Percentiles rank a stretch among this genome's conserved stretches.
phyloP scores from a whole-genome alignment of 495 filamentous ascomycete genomes.

The Rhizodiscina lignyota region DNA sequence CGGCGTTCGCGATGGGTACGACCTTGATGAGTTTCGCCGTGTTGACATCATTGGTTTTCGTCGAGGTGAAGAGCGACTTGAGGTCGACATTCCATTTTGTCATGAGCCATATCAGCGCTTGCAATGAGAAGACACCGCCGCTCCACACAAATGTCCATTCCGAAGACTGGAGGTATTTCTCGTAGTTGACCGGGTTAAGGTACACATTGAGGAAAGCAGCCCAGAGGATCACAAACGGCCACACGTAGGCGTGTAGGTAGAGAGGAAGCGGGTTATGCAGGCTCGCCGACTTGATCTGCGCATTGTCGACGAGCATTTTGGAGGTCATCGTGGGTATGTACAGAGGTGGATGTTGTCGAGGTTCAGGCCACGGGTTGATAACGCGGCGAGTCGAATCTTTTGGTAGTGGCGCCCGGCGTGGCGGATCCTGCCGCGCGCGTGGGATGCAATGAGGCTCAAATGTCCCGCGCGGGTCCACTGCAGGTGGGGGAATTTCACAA shows the following conservation, averaged over 20 bases:
- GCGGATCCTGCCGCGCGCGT: no score
- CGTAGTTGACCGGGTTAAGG: constrained; percentile 65
- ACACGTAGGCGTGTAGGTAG: constrained; percentile 71
- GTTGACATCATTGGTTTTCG: constrained; percentile 47
- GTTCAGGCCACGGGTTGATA: no score
- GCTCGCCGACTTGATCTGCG: constrained; percentile 74
- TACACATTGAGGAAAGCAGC: constrained; percentile 79
- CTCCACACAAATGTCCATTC: constrained; percentile 98
- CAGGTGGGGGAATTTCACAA: no score
- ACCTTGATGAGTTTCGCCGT: constrained; percentile 87
- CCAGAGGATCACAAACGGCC: constrained; percentile 85
- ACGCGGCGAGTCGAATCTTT: no score
- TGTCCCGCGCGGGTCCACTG: no score
- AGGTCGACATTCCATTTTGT: constrained; percentile 95
- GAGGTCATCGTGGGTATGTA: no score
- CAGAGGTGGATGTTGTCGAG: no score
- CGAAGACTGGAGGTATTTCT: constrained; percentile 67
- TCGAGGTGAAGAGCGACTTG: constrained; percentile 65
- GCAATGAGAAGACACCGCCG: constrained; percentile 69
- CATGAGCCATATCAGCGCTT: constrained; percentile 84
- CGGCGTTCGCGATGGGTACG: constrained; percentile 77
- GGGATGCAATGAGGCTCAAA: no score
- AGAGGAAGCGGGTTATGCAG: constrained; percentile 77
- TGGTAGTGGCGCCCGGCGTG: no score
- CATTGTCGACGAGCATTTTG: constrained; percentile 84